Conservation (phyloP, 176 grass and related monocot genomes). For the Paspalum notatum region DNA sequence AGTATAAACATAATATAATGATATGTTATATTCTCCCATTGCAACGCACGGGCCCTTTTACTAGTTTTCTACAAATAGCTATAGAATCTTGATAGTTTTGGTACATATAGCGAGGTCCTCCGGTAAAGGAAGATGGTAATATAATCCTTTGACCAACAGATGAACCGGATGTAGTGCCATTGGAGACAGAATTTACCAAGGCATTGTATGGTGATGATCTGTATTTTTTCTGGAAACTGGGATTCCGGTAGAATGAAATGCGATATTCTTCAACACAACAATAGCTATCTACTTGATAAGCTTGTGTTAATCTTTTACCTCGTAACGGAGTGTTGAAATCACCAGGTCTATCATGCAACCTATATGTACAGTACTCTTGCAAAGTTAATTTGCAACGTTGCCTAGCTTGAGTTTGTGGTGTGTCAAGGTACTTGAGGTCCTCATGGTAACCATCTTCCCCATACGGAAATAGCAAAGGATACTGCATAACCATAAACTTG, state of each 20-base stretch:
- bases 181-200: neutral
- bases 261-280: neutral
- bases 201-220: neutral
- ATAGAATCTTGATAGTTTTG: too few relatives aligned
- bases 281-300: neutral
- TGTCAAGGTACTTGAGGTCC: neutral
- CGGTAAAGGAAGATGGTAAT: neutral
- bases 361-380: neutral
- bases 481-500: conserved; percentile 15
- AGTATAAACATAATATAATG: too few relatives aligned
- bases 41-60: too few relatives aligned
- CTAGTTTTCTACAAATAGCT: too few relatives aligned
- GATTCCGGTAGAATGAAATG: neutral
- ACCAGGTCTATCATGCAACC: neutral
- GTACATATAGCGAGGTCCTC: neutral
- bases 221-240: neutral
- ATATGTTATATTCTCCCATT: too few relatives aligned
- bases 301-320: neutral
- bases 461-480: conserved; percentile 1
- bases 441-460: conserved; percentile 5
- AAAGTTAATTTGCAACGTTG: too few relatives aligned
- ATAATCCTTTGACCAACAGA: neutral
- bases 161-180: neutral
- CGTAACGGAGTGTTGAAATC: neutral
- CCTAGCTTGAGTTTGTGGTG: too few relatives aligned